Evolutionary conservation across 371 early-diverging fungal genomes (phyloP), one percentile per base, ranked within the genome.

Genomic region (Mortierella sp.): DNA sequence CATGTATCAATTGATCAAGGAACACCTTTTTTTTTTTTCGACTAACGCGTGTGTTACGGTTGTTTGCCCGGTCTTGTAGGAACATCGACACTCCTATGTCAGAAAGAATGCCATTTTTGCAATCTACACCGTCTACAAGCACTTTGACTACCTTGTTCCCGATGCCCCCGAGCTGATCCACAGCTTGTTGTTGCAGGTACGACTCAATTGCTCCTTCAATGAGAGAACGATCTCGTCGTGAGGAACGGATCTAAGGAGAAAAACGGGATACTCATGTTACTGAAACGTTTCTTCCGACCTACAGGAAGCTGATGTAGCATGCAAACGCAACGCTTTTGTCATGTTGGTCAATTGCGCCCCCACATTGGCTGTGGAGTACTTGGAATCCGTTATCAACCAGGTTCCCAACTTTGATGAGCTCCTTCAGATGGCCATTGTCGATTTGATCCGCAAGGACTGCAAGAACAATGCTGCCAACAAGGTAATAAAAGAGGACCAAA

Each of bases 61-160:
- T 43, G 12, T 21, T n/a, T 57, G n/a, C 23, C 8, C 10, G 19
- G 6, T 48, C 26, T 28, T 34, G 0, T 64, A 72, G 73, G 76
- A 74, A 46, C 98, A 99, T 83, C 92, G 97, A 48, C 95, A 97
- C 80, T 87, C 97, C 14, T 98, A 98, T 81, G 99, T 99, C 50
- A 89, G 99, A 73, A 95, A 95, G 82, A 98, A 98, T 80, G 99
- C 99, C 38, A 93, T 99, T 27, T 89, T 95, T 51, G 97, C 98
- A 54, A 91, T 98, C 59, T 89, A 88, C 48, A 83, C 92, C 34
- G 94, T 98, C 64, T 96, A 90, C 84, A 92, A 93, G 61, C 85
- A 87, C 78, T 89, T 91, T 79, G 94, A 96, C 56, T 88, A 90
- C 61, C 87, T 98, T 38, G 93, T 98, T 59, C 99, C 99, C 23